Percentiles rank a stretch among this genome's conserved stretches.
These are phyloP conservation scores for Plasmodium gonderi DNA, from an alignment of 169 alveolate genomes.

Conservation along the genomic window DNA sequence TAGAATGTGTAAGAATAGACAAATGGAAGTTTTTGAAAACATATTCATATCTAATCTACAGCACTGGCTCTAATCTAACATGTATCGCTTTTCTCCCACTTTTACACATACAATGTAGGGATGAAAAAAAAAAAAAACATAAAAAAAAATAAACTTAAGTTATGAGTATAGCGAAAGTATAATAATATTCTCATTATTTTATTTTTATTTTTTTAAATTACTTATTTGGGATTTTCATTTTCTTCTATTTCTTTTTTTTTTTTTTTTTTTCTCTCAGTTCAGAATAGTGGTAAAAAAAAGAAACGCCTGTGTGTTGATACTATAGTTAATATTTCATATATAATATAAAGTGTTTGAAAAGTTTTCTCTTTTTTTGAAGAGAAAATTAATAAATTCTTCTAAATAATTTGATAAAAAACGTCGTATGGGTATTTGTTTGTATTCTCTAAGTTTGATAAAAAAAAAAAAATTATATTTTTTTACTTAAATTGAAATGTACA, in stretches of 20 bases:
- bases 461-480: background rate
- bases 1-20: background rate
- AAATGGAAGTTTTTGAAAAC: background rate
- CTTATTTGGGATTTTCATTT: conserved; percentile 44
- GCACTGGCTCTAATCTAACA: background rate
- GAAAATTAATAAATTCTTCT: background rate
- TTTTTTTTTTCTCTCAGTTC: too few species aligned
- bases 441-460: background rate
- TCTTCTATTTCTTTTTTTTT: background rate
- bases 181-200: background rate
- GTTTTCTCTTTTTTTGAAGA: background rate
- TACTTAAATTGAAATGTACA: background rate
- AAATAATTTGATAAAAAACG: background rate
- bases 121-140: background rate
- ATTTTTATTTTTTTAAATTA: conserved; percentile 1
- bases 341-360: too few species aligned
- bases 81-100: background rate
- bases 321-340: background rate
- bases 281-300: background rate
- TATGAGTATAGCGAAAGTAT: background rate
- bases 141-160: background rate
- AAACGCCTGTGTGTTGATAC: background rate
- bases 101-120: background rate
- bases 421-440: background rate
- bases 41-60: background rate